Percentiles rank a stretch among this genome's conserved stretches.
Conservation (phyloP, 371 early-diverging fungal genomes). For the Mortierella sp. region DNA sequence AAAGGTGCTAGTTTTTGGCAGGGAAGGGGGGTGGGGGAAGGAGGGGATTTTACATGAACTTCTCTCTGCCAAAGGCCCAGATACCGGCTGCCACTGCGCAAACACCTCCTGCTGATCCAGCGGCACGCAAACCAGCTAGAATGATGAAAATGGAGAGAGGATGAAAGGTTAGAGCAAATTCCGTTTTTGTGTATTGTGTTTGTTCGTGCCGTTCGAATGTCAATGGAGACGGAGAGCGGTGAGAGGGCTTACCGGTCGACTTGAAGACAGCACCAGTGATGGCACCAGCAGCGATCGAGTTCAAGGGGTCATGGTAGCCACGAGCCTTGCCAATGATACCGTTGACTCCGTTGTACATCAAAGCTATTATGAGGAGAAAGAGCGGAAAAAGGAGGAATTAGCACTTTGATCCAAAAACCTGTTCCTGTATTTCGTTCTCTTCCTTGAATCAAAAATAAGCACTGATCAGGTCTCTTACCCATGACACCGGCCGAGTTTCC, state of each 20-base stretch:
- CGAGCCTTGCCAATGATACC: conserved; percentile 75
- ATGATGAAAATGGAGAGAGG: background rate
- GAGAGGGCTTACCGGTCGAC: conserved; percentile 62
- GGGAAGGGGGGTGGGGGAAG: background rate
- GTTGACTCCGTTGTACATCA: conserved; percentile 85
- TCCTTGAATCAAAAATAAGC: background rate
- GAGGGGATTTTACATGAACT: conserved; percentile 20
- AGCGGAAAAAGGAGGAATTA: background rate
- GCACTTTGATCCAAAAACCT: background rate
- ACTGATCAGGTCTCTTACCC: conserved; percentile 49
- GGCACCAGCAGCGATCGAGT: conserved; percentile 81
- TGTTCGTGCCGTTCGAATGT: background rate
- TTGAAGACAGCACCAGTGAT: conserved; percentile 86
- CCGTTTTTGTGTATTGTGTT: background rate
- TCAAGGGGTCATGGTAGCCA: conserved; percentile 76
- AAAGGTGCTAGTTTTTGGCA: background rate
- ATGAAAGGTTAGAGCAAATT: background rate
- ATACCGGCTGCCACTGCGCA: conserved; percentile 70
- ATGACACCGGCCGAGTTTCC: conserved; percentile 89
- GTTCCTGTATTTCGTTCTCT: background rate
- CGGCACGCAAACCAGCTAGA: conserved; percentile 63
- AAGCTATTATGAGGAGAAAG: conserved; percentile 60
- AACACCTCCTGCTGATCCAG: conserved; percentile 69
- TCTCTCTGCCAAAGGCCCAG: conserved; percentile 49
- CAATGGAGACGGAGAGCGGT: background rate